Conservation (phyloP, 2,329 filamentous ascomycete genomes). For the Diaporthe capsici region DNA sequence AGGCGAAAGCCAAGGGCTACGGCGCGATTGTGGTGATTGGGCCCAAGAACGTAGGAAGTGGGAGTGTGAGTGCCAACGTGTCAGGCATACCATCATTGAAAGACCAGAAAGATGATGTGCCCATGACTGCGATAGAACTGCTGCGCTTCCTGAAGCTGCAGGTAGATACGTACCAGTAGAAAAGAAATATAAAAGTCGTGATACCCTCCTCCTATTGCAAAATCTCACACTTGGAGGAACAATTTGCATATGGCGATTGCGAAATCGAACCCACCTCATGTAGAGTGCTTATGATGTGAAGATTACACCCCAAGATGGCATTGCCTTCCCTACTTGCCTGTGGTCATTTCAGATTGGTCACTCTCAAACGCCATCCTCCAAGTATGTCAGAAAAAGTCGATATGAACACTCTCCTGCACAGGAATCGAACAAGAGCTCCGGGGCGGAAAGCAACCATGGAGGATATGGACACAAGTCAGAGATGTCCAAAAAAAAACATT, state of each 20-base stretch:
- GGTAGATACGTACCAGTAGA: slow-evolving; percentile 64
- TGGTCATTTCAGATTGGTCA: neutral
- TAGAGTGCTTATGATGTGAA: no score
- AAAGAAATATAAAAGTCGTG: slow-evolving; percentile 36
- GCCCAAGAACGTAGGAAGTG: slow-evolving; percentile 70
- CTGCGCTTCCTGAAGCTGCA: slow-evolving; percentile 60
- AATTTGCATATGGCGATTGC: neutral
- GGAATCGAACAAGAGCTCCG: neutral
- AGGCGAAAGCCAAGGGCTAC: slow-evolving; percentile 81
- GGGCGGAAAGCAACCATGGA: neutral
- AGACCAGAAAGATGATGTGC: slow-evolving; percentile 51
- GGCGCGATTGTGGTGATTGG: slow-evolving; percentile 82
- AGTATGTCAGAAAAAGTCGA: neutral
- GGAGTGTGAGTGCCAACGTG: slow-evolving; percentile 67
- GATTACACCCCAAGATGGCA: neutral
- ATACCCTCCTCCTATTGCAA: slow-evolving; percentile 3
- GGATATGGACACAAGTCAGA: neutral
- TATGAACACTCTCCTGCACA: neutral
- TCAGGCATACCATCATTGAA: slow-evolving; percentile 49
- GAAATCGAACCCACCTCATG: neutral
- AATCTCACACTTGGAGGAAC: neutral
- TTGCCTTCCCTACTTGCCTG: neutral
- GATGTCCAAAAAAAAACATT: slow-evolving; percentile 18
- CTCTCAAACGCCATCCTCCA: neutral
- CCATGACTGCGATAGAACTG: slow-evolving; percentile 61